Percentiles rank a stretch among this genome's conserved stretches.
Conservation (phyloP, 73 alveolate species). For the Tetrahymena thermophila region DNA sequence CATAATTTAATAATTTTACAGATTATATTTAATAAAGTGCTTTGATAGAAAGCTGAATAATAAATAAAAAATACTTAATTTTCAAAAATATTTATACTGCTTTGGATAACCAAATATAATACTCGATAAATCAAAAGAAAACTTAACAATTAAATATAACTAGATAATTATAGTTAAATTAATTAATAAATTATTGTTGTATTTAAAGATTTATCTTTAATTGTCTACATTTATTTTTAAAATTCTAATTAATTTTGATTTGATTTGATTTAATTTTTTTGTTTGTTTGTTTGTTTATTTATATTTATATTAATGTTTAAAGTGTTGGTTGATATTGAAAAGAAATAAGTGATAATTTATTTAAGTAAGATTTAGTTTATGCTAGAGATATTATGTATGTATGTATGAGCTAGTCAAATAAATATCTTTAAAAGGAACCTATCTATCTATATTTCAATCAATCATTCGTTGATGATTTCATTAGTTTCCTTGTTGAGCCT, state of each 20-base stretch:
- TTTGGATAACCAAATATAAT: too few species aligned
- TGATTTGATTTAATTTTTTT: not conserved
- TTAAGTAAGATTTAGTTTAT: too few species aligned
- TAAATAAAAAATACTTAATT: too few species aligned
- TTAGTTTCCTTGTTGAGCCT: not conserved
- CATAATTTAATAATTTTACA: not conserved
- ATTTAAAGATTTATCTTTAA: not conserved
- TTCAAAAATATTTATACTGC: too few species aligned
- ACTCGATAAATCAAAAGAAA: not conserved
- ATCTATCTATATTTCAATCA: not conserved
- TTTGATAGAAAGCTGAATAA: not conserved
- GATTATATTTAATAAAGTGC: not conserved
- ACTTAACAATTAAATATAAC: not conserved
- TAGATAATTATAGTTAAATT: not conserved
- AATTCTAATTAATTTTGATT: too few species aligned
- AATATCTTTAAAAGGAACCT: not conserved
- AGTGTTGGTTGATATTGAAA: too few species aligned
- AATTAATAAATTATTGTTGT: too few species aligned
- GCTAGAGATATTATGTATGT: too few species aligned
- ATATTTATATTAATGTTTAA: too few species aligned
- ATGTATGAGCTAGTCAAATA: too few species aligned
- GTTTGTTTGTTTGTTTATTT: not conserved
- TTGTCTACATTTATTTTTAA: not conserved
- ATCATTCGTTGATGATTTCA: not conserved
- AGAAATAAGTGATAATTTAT: too few species aligned